A percentile compares a stretch with the other conserved stretches of the same genome.
Conservation (phyloP, 2,329 filamentous ascomycete genomes). For the Alternaria consortialis region DNA sequence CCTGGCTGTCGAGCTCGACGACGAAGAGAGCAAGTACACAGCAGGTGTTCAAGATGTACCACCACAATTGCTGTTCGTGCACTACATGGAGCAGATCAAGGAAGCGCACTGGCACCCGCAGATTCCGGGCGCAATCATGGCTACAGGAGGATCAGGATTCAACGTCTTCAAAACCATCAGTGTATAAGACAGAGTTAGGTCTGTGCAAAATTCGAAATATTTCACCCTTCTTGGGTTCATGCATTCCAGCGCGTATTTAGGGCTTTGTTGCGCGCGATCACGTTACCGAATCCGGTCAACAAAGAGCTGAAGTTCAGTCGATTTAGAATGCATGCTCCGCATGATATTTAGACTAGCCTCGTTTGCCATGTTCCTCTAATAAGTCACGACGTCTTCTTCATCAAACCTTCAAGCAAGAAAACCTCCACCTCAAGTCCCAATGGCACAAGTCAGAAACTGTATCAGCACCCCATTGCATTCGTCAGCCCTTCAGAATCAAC, state of each 20-base stretch:
- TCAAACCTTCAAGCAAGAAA: neutral
- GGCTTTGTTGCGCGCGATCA: constrained; percentile 24
- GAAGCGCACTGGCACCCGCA: constrained; percentile 98
- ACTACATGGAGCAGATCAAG: constrained; percentile 94
- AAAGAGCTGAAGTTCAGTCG: constrained; percentile 12
- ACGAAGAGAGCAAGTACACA: constrained; percentile 93
- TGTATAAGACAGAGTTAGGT: constrained; percentile 36
- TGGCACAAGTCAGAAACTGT: neutral
- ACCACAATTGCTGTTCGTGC: constrained; percentile 93
- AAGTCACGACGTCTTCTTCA: neutral
- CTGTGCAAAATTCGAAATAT: neutral
- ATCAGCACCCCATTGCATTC: no score
- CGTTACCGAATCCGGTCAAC: constrained; percentile 14
- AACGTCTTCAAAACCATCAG: constrained; percentile 58
- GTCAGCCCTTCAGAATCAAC: no score
- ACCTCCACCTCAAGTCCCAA: neutral
- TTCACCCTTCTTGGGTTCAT: neutral
- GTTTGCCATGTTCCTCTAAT: no score
- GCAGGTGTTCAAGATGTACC: constrained; percentile 89
- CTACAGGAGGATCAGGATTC: constrained; percentile 88
- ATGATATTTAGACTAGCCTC: neutral
- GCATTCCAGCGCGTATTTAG: constrained; percentile 7
- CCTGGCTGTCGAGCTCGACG: constrained; percentile 93
- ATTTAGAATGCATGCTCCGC: neutral
- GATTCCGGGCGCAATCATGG: constrained; percentile 88